Conservation (phyloP, 2,329 filamentous ascomycete genomes). For the Dactylellina cionopaga region DNA sequence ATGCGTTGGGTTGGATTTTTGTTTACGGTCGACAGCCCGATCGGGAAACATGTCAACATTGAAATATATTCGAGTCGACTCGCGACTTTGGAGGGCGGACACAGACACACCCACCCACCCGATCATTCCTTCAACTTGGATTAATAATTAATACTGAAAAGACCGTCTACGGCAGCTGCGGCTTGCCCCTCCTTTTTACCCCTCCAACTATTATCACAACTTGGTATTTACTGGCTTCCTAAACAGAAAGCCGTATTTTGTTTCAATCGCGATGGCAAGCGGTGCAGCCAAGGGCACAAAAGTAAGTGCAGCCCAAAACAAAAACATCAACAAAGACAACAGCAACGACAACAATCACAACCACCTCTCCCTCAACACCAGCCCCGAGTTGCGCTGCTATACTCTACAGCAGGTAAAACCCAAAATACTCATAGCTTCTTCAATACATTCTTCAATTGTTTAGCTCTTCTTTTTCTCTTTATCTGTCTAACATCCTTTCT, state of each 20-base stretch:
- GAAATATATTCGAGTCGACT: neutral
- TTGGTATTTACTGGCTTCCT: neutral
- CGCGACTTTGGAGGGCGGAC: neutral
- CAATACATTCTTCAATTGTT: neutral
- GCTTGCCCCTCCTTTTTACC: slow-evolving; percentile 23
- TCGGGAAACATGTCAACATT: slow-evolving; percentile 45
- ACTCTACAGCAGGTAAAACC: slow-evolving; percentile 47
- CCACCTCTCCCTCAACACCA: slow-evolving; percentile 13
- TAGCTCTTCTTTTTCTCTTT: neutral
- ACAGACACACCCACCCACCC: neutral
- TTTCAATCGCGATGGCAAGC: slow-evolving; percentile 48
- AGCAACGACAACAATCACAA: slow-evolving; percentile 48
- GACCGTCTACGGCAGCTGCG: slow-evolving; percentile 40
- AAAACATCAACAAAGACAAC: slow-evolving; percentile 49
- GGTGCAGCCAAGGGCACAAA: slow-evolving; percentile 44
- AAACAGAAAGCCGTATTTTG: neutral
- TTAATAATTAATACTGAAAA: neutral
- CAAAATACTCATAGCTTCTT: neutral
- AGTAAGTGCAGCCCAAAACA: slow-evolving; percentile 23
- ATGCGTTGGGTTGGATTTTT: slow-evolving; percentile 45
- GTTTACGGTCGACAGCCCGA: slow-evolving; percentile 45
- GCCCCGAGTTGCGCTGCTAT: slow-evolving; percentile 43
- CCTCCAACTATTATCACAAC: neutral
- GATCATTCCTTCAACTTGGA: slow-evolving; percentile 1
- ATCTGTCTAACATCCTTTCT: neutral